Evolutionary conservation across 75 land plant genomes (phyloP).

Genomic region (Ceratopteris richardii): DNA sequence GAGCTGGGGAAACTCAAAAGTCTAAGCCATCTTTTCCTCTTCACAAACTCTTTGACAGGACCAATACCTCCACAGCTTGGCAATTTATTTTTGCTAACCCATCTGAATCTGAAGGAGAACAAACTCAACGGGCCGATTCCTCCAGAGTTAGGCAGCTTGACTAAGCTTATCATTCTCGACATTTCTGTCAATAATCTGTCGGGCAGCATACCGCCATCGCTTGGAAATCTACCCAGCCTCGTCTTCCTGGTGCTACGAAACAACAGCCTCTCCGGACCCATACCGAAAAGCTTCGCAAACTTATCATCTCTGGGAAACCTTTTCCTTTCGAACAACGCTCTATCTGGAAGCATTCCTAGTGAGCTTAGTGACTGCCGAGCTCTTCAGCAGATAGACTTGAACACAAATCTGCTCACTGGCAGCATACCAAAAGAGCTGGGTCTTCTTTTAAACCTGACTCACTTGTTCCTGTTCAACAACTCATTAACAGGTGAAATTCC

Average conservation of each 20-base stretch:
- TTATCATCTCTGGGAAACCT: constrained; percentile 5
- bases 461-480: constrained; percentile 61
- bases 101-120: constrained; percentile 36
- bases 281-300: constrained; percentile 11
- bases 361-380: constrained; percentile 23
- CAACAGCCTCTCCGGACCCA: constrained; percentile 27
- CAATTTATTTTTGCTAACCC: constrained; percentile 10
- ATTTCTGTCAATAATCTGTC: constrained; percentile 34
- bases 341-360: constrained; percentile 36
- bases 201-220: constrained; percentile 46
- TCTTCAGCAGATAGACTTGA: neutral
- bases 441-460: constrained; percentile 28
- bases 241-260: constrained; percentile 12
- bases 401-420: constrained; percentile 27
- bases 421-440: constrained; percentile 45
- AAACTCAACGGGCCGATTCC: constrained; percentile 55
- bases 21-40: constrained; percentile 2
- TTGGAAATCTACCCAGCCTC: constrained; percentile 18
- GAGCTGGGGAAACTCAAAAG: neutral
- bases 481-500: constrained; percentile 53
- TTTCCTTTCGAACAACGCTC: constrained; percentile 45
- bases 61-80: constrained; percentile 12
- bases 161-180: constrained; percentile 25
- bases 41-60: constrained; percentile 7
- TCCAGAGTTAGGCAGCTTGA: constrained; percentile 30